phyloP scores from a whole-genome alignment of 768 basidiomycete species.

The Phylloporus arenicola region DNA sequence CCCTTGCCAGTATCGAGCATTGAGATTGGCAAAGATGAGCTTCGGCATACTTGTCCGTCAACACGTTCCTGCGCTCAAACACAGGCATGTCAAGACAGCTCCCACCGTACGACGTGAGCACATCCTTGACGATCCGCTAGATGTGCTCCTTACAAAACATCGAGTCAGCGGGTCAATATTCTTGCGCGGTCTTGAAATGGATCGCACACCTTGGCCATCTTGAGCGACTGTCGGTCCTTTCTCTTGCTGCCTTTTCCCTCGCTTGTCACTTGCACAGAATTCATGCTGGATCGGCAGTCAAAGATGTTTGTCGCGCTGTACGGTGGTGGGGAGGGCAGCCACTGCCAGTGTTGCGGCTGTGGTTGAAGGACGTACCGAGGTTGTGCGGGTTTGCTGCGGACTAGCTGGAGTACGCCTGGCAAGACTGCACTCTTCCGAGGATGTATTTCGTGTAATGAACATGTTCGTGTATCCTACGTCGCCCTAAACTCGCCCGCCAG shows the following conservation, averaged over 20 bases:
- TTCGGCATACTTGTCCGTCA: conserved; percentile 98
- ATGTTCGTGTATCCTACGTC: conserved; percentile 54
- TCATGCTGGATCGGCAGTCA: conserved; percentile 19
- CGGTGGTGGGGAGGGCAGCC: background rate
- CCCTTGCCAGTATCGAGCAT: no score
- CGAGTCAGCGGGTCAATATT: conserved; percentile 88
- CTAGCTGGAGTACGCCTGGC: conserved; percentile 15
- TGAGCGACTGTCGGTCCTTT: conserved; percentile 69
- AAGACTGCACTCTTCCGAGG: background rate
- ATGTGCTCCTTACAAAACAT: conserved; percentile 90
- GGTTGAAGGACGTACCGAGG: conserved; percentile 19
- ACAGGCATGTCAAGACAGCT: conserved; percentile 95
- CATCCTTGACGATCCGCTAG: conserved; percentile 80
- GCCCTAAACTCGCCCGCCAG: conserved; percentile 48
- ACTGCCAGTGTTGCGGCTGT: conserved; percentile 14
- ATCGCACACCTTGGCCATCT: conserved; percentile 81
- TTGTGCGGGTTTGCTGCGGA: conserved; percentile 18
- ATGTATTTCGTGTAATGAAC: no score
- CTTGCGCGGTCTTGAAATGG: conserved; percentile 55
- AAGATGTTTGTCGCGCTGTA: conserved; percentile 11
- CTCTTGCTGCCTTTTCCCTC: conserved; percentile 50
- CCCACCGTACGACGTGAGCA: conserved; percentile 86
- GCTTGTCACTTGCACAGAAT: conserved; percentile 5
- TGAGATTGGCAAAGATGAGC: conserved; percentile 94
- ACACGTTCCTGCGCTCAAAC: conserved; percentile 94